These are phyloP conservation scores for Ganoderma multipileum DNA, from an alignment of 1,284 basidiomycete genomes.

Conservation along the genomic window DNA sequence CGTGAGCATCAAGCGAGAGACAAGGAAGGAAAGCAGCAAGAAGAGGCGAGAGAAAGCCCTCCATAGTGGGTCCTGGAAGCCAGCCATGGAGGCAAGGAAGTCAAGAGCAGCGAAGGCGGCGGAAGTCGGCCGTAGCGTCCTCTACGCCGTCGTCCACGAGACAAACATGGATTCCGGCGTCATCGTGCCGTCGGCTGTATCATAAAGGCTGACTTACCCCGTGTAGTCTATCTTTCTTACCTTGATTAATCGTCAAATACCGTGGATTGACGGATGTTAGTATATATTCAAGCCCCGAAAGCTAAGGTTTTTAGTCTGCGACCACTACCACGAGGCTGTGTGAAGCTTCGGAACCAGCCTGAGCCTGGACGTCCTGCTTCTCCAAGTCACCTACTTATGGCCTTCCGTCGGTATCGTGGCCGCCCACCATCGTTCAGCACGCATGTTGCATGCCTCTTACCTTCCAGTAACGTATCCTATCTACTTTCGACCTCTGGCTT, in stretches of 20 bases:
- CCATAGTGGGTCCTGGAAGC: slow-evolving; percentile 27
- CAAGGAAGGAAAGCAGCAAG: slow-evolving; percentile 29
- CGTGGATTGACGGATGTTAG: neutral
- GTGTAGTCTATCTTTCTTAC: neutral
- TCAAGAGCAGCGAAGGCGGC: slow-evolving; percentile 9
- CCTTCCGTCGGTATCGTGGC: neutral
- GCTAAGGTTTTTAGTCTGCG: neutral
- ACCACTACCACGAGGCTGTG: slow-evolving; percentile 3
- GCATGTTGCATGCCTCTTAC: neutral
- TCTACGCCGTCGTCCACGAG: slow-evolving; percentile 25
- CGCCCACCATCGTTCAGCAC: neutral
- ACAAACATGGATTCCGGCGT: slow-evolving; percentile 26
- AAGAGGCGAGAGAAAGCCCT: slow-evolving; percentile 29
- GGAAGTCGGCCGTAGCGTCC: slow-evolving; percentile 21
- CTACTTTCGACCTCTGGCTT: neutral
- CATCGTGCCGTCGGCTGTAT: slow-evolving; percentile 25
- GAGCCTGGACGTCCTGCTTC: too few species aligned
- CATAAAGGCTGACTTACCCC: neutral
- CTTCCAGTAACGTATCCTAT: neutral
- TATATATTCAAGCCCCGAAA: slow-evolving; percentile 18
- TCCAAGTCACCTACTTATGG: too few species aligned
- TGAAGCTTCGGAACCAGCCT: neutral
- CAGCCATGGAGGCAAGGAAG: slow-evolving; percentile 33
- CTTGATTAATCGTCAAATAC: neutral
- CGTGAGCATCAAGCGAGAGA: slow-evolving; percentile 30